Evolutionary conservation across 805 yeast species (phyloP), one percentile per base, ranked within the genome.

Genomic region (Wickerhamomyces pijperi): DNA sequence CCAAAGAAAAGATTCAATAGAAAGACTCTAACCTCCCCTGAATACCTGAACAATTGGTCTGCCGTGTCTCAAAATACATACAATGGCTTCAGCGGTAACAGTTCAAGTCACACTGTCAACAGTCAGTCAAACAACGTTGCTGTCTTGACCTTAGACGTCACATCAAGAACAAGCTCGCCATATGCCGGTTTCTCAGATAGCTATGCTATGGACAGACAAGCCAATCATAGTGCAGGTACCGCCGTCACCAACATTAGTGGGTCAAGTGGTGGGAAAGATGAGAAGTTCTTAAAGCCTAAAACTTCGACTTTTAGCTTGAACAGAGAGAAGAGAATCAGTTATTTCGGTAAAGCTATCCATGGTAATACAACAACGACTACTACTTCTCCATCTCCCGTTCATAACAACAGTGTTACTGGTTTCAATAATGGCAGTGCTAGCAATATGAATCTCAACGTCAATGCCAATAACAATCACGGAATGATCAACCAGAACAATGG

Each of bases 281-380:
- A 25, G n/a, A 29, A 11, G n/a, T 38, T 41, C 18, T 17, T 43
- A 39, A 51, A 44, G 25, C 53, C 52, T 35, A 50, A 45, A 35
- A 43, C 57, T 11, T 54, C 56, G 5, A 47, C 50, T 5, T 54
- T 54, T 36, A 44, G 53, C 35, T 25, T 49, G 32, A 49, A 47
- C 37, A 44, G 48, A 20, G 53, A 49, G 12, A 45, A 39, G 37
- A 46, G 36, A 35, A 34, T 15, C 17, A 17, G 33, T 15, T 31
- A 31, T 14, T 31, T 31, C 14, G 19, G 12, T 12, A 31, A 31
- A 13, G 16, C n/a, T 21, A 11, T 11, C n/a, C n/a, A n/a, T n/a
- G n/a, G n/a, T n/a, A n/a, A n/a, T n/a, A n/a, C n/a, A n/a, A n/a
- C n/a, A n/a, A 21, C 23, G 9, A 21, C 23, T 21, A 21, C 23